Conservation (phyloP, 139 green algal species). For the Tetratostichococcus sp. region DNA sequence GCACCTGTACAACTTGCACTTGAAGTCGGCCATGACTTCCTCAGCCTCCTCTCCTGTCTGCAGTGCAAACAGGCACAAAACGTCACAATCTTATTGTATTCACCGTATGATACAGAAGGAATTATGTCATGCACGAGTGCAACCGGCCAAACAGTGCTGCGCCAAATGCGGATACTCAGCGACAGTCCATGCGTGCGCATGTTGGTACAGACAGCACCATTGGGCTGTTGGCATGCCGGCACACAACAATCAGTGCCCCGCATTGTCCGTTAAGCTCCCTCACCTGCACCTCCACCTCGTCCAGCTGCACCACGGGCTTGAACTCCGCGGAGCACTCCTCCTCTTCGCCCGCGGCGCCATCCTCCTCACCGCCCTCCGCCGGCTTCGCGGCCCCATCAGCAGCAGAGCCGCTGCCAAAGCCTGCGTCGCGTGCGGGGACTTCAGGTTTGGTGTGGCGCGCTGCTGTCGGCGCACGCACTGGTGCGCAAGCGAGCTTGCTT, state of each 20-base stretch:
- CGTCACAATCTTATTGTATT: too few species aligned
- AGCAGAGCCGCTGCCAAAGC: conserved; percentile 5
- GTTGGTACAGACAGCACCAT: too few species aligned
- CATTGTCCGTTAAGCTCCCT: conserved; percentile 45
- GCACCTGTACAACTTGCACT: conserved; percentile 18
- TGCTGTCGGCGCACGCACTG: too few species aligned
- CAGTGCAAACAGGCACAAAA: background rate
- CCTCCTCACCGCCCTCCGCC: conserved; percentile 49
- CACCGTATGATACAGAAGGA: too few species aligned
- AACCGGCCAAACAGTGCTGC: too few species aligned
- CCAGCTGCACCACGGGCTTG: conserved; percentile 91
- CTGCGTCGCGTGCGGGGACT: background rate
- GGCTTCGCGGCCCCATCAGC: conserved; percentile 33
- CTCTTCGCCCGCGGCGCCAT: conserved; percentile 36
- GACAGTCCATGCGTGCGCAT: too few species aligned
- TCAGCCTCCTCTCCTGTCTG: background rate
- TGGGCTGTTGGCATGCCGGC: too few species aligned
- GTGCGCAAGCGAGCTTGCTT: too few species aligned
- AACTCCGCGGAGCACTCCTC: conserved; percentile 93
- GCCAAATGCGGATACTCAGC: too few species aligned
- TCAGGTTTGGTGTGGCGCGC: too few species aligned
- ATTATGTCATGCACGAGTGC: too few species aligned
- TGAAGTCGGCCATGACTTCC: conserved; percentile 2
- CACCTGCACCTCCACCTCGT: conserved; percentile 94
- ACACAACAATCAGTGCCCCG: too few species aligned